Evolutionary conservation across 2,329 filamentous ascomycete genomes (phyloP), one percentile per base, ranked within the genome.

Genomic region (Chalaropsis thielavioides): DNA sequence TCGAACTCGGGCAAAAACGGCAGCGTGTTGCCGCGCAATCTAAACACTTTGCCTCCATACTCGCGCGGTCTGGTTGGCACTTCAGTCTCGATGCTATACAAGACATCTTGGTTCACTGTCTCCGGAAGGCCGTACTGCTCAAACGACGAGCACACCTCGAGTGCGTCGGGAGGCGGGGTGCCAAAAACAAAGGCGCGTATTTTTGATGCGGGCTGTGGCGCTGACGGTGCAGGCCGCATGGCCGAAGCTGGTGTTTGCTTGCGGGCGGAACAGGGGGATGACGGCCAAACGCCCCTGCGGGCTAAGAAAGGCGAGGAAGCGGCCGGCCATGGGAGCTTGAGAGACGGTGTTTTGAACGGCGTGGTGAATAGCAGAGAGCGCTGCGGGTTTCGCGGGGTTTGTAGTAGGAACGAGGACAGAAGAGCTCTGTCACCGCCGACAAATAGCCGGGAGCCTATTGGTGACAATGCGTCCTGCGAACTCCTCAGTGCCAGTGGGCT

Each of bases 1-100:
- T 95, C 85, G 69, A 97, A 97, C 0, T 83, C 77, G 0, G 91
- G 89, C 1, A 97, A 81, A 74, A 85, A 96, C 0, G 89, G 89
- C 7, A 95, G 72, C 0, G 87, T 89, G 64, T 81, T 84, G 67
- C 91, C 87, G 70, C 85, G 82, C 6, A 96, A 76, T 66, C 84
- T 87, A 72, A 95, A 96, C 70, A 95, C 89, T 69, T 85, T 85
- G 2, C 92, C 92, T 6, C 89, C 92, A 75, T 96, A 97, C 74
- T 96, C 90, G 63, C 90, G 81, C 40, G 81, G 75, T 63, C 87
- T 82, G 46, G 86, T 81, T 13, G 92, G 91, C 0, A 96, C 88
- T 74, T 97, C 94, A 62, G 79, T 80, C 68, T 95, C 90, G 35
- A 89, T 80, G 69, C 91, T 89, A 72, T 96, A 97, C 71, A 87